phyloP scores from a whole-genome alignment of 2,329 filamentous ascomycete species.

The Lecanosticta acicola region DNA sequence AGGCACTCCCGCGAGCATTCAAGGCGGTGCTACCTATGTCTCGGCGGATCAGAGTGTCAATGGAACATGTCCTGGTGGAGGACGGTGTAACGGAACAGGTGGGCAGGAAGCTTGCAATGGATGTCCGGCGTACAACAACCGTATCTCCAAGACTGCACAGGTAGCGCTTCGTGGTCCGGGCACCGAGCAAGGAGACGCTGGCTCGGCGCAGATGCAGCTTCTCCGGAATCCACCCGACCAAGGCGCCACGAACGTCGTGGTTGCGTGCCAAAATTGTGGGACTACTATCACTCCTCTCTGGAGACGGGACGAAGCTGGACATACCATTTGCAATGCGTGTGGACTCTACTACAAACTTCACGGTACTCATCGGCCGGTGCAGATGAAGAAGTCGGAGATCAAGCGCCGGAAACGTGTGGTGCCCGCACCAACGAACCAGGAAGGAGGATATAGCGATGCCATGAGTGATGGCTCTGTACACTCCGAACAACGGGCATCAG shows the following conservation, averaged over 20 bases:
- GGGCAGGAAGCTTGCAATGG: constrained; percentile 92
- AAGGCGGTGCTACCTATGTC: constrained; percentile 61
- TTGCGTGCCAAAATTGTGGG: constrained; percentile 93
- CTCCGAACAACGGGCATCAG: constrained; percentile 37
- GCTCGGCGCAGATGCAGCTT: background rate
- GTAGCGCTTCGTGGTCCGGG: constrained; percentile 49
- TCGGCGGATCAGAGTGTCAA: constrained; percentile 66
- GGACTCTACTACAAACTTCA: constrained; percentile 96
- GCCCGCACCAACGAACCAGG: constrained; percentile 55
- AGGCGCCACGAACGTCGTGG: constrained; percentile 56
- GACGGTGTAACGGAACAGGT: constrained; percentile 91
- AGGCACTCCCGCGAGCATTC: constrained; percentile 36
- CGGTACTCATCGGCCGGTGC: constrained; percentile 82
- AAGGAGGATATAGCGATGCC: constrained; percentile 25
- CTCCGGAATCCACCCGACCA: background rate
- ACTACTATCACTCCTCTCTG: constrained; percentile 96
- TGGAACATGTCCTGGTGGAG: constrained; percentile 93
- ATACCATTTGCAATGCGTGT: constrained; percentile 98
- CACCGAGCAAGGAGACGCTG: constrained; percentile 3
- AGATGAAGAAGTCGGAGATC: constrained; percentile 99
- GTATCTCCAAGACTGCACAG: constrained; percentile 80
- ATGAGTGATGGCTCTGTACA: constrained; percentile 16
- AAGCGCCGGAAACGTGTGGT: constrained; percentile 94
- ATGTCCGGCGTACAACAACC: constrained; percentile 95
- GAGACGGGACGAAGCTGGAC: constrained; percentile 87